These are phyloP conservation scores for Tripterygium wilfordii DNA, from an alignment of 177 flowering plant genomes.

Conservation along the genomic window DNA sequence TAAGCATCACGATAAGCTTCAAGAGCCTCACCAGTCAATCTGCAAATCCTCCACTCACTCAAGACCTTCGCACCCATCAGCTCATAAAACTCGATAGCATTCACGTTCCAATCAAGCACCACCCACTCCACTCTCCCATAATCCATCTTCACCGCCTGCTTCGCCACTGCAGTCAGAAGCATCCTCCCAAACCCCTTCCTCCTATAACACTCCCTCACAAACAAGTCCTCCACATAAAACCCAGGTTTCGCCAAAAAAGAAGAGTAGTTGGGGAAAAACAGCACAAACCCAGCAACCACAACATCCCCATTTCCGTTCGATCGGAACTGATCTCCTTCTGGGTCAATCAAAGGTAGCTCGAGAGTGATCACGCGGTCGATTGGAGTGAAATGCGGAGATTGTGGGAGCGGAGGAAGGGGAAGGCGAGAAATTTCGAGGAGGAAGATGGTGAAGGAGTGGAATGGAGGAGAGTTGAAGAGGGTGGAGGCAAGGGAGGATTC, in stretches of 20 bases:
- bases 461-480: constrained; percentile 39
- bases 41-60: constrained; percentile 78
- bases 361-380: constrained; percentile 20
- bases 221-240: constrained; percentile 81
- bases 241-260: constrained; percentile 79
- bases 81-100: constrained; percentile 80
- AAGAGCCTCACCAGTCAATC: constrained; percentile 70
- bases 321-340: constrained; percentile 38
- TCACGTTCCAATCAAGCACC: constrained; percentile 88
- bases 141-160: constrained; percentile 79
- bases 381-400: constrained; percentile 13
- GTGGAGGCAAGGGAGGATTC: constrained; percentile 34
- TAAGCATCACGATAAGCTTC: constrained; percentile 31
- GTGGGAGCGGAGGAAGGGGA: constrained; percentile 15
- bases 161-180: constrained; percentile 77
- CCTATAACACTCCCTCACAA: constrained; percentile 82
- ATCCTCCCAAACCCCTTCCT: constrained; percentile 77
- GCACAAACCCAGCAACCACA: constrained; percentile 69
- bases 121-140: constrained; percentile 88
- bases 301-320: constrained; percentile 17
- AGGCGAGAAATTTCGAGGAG: constrained; percentile 32
- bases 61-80: constrained; percentile 79
- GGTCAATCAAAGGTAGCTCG: constrained; percentile 42
- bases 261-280: constrained; percentile 88
- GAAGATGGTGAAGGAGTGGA: constrained; percentile 48